phyloP scores from a whole-genome alignment of 805 yeast genomes.

The Jamesozyma lodderae region DNA sequence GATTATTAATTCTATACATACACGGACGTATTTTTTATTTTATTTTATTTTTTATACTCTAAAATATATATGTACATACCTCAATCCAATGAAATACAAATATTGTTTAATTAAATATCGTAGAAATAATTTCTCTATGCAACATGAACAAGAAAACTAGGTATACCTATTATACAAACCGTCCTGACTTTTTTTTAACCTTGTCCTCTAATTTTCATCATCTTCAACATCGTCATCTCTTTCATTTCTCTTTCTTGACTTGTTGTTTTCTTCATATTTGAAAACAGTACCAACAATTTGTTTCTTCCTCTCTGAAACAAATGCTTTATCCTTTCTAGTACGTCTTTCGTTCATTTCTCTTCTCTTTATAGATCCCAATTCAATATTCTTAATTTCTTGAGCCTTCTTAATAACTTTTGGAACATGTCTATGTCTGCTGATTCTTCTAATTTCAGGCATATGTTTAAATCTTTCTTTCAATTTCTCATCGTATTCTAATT shows the following conservation, averaged over 20 bases:
- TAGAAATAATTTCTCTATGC: background rate
- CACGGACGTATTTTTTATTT: too few relatives aligned
- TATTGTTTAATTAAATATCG: too few relatives aligned
- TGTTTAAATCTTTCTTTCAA: conserved; percentile 85
- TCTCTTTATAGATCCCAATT: conserved; percentile 62
- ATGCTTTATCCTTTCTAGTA: conserved; percentile 56
- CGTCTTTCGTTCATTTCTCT: conserved; percentile 77
- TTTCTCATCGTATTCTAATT: conserved; percentile 84
- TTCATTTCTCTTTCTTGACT: conserved; percentile 8
- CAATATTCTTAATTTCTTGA: conserved; percentile 70
- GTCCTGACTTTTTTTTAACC: background rate
- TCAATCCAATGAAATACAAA: too few relatives aligned
- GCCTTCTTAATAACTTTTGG: conserved; percentile 87
- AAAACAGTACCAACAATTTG: conserved; percentile 79
- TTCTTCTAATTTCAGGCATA: conserved; percentile 94
- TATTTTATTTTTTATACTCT: too few relatives aligned
- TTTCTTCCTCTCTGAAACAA: conserved; percentile 67
- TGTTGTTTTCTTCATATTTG: conserved; percentile 35
- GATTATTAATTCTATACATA: too few relatives aligned
- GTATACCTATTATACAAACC: too few relatives aligned
- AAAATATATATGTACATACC: too few relatives aligned
- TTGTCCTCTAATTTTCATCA: conserved; percentile 2
- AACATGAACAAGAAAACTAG: background rate
- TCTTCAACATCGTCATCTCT: conserved; percentile 7
- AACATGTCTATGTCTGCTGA: conserved; percentile 84